Evolutionary conservation across 2,329 filamentous ascomycete genomes (phyloP).

Genomic region (Cucurbitaria berberidis): DNA sequence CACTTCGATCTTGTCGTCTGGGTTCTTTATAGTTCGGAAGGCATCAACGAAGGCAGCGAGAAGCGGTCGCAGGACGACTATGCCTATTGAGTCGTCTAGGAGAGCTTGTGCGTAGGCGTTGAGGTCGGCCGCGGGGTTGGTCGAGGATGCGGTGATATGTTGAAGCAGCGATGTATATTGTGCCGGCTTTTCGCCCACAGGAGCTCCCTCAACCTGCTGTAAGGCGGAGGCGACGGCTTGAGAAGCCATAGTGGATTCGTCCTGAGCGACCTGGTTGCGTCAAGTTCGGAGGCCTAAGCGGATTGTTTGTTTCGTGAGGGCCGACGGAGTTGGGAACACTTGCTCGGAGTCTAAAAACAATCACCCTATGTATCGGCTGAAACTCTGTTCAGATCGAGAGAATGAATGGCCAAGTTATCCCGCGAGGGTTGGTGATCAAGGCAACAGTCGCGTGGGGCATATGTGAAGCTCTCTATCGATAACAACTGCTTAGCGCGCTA

Average conservation of each 20-base stretch:
- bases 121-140: constrained; percentile 65
- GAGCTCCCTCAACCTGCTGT: constrained; percentile 56
- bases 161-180: constrained; percentile 65
- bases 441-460: constrained; percentile 15
- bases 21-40: constrained; percentile 66
- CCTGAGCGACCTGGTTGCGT: neutral
- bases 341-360: neutral
- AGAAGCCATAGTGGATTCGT: constrained; percentile 54
- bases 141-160: constrained; percentile 58
- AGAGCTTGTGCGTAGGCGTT: constrained; percentile 71
- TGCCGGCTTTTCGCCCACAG: constrained; percentile 58
- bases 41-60: constrained; percentile 69
- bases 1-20: constrained; percentile 75
- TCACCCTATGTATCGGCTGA: neutral
- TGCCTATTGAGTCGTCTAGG: constrained; percentile 71
- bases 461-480: constrained; percentile 18
- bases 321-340: neutral
- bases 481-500: constrained; percentile 25
- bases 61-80: constrained; percentile 76
- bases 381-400: neutral
- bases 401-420: too few relatives aligned
- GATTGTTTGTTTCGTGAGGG: neutral
- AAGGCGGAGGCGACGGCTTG: constrained; percentile 57
- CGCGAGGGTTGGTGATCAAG: neutral
- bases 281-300: neutral